Conservation (phyloP, 1,284 basidiomycete genomes). For the Leccinum griseonigrum region DNA sequence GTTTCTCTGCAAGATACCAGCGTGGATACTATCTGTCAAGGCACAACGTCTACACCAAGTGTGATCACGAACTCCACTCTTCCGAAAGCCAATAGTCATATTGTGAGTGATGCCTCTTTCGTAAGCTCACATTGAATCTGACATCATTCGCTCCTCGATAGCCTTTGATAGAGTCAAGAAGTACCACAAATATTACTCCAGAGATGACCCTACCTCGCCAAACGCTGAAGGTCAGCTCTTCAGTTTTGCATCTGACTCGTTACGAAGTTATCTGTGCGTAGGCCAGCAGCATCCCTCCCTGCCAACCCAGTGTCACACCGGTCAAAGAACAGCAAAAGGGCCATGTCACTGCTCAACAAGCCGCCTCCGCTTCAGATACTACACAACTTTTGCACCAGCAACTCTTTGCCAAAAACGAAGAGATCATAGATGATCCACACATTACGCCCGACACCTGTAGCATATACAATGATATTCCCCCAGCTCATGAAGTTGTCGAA, state of each 20-base stretch:
- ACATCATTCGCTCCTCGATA: not conserved
- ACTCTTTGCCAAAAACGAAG: constrained; percentile 3
- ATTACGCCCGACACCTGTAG: not conserved
- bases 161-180: constrained; percentile 1
- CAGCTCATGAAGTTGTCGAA: not conserved
- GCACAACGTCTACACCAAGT: not conserved
- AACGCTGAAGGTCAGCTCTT: constrained; percentile 15
- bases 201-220: not conserved
- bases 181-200: not conserved
- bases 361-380: not conserved
- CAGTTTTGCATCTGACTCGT: not conserved
- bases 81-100: not conserved
- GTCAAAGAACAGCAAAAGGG: constrained; percentile 1
- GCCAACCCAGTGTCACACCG: not conserved
- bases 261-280: constrained; percentile 6
- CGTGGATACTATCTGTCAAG: not conserved
- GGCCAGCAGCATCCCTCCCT: constrained; percentile 1
- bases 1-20: not conserved
- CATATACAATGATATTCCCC: not conserved
- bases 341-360: not conserved
- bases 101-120: constrained; percentile 13
- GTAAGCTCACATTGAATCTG: not conserved
- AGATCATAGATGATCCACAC: not conserved
- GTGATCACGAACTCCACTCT: not conserved
- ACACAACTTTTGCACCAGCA: not conserved